Conservation (phyloP, 768 basidiomycete genomes). For the Serendipita indica region DNA sequence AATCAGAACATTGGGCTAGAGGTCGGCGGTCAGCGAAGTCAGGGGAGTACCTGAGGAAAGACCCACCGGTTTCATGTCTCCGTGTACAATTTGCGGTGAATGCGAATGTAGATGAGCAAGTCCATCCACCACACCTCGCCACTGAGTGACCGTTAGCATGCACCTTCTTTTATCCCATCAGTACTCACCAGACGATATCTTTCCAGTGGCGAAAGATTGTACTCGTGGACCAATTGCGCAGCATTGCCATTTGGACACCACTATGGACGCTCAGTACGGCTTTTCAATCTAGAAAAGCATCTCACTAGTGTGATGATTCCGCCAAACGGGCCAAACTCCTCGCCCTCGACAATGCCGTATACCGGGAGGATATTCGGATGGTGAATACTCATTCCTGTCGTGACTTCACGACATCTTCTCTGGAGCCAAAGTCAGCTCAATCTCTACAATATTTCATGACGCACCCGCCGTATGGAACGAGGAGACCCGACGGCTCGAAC, state of each 20-base stretch:
- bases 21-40: neutral
- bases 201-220: neutral
- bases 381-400: neutral
- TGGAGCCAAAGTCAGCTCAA: neutral
- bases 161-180: neutral
- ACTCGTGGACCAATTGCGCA: neutral
- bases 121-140: neutral
- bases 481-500: neutral
- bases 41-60: too few species aligned
- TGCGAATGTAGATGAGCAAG: neutral
- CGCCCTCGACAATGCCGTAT: neutral
- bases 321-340: neutral
- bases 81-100: neutral
- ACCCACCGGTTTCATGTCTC: neutral
- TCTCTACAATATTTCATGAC: neutral
- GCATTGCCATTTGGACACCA: neutral
- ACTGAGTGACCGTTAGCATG: neutral
- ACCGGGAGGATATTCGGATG: neutral
- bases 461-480: neutral
- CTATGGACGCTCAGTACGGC: neutral
- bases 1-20: neutral
- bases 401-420: neutral
- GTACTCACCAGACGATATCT: neutral
- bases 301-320: neutral
- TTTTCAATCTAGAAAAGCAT: neutral